Evolutionary conservation across 2,329 filamentous ascomycete genomes (phyloP).

Genomic region (Didymella exigua): DNA sequence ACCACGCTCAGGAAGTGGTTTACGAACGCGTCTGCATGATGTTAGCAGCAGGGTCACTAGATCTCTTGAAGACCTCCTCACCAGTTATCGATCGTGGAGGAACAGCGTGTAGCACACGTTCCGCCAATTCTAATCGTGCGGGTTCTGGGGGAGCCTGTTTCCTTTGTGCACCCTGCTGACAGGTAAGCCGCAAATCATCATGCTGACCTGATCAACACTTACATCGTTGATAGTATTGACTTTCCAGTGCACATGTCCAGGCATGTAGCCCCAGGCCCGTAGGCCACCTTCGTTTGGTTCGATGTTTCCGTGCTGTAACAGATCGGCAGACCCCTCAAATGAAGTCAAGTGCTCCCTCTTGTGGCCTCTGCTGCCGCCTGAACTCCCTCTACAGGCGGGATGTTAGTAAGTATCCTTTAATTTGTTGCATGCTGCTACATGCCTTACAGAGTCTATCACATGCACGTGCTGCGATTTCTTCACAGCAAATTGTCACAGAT

Average conservation of each 20-base stretch:
- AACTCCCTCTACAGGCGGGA: slow-evolving; percentile 19
- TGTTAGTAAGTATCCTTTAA: slow-evolving; percentile 9
- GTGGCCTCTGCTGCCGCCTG: slow-evolving; percentile 21
- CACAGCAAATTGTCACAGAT: slow-evolving; percentile 54
- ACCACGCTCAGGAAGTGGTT: slow-evolving; percentile 54
- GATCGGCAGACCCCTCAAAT: slow-evolving; percentile 6
- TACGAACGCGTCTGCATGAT: slow-evolving; percentile 50
- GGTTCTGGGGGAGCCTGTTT: slow-evolving; percentile 19
- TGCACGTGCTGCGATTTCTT: slow-evolving; percentile 40
- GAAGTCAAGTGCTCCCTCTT: slow-evolving; percentile 29
- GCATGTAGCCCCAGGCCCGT: slow-evolving; percentile 46
- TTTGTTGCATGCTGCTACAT: slow-evolving; percentile 10
- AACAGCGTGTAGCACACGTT: slow-evolving; percentile 40
- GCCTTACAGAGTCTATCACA: slow-evolving; percentile 26
- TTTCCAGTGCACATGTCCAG: slow-evolving; percentile 43
- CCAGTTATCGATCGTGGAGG: slow-evolving; percentile 43
- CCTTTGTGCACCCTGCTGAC: slow-evolving; percentile 1
- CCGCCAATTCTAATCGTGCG: slow-evolving; percentile 37
- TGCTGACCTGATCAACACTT: background rate
- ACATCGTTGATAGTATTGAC: slow-evolving; percentile 30
- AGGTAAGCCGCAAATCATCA: background rate
- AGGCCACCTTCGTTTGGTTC: slow-evolving; percentile 35
- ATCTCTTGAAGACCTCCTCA: slow-evolving; percentile 2
- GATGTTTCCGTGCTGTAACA: slow-evolving; percentile 6
- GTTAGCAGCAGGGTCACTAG: slow-evolving; percentile 8